Evolutionary conservation across 768 basidiomycete species (phyloP).

Genomic region (Panellus pusillus): DNA sequence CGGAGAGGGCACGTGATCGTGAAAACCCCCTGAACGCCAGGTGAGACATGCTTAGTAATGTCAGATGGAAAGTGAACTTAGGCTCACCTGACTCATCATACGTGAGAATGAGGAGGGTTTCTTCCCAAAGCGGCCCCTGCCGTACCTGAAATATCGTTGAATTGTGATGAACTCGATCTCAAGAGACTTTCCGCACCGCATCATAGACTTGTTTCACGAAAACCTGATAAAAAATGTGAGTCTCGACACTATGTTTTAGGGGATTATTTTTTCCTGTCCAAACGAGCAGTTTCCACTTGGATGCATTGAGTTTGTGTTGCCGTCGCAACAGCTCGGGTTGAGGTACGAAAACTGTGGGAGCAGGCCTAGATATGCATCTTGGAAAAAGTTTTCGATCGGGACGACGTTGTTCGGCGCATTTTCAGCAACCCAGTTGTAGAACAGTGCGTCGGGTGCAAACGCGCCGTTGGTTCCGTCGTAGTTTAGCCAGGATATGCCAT

Average conservation of each 20-base stretch:
- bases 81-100: slow-evolving; percentile 32
- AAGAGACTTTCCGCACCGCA: slow-evolving; percentile 22
- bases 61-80: too few relatives aligned
- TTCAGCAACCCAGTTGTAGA: slow-evolving; percentile 23
- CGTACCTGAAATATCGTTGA: too few relatives aligned
- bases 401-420: slow-evolving; percentile 24
- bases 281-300: slow-evolving; percentile 25
- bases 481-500: slow-evolving; percentile 28
- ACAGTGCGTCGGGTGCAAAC: slow-evolving; percentile 25
- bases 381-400: slow-evolving; percentile 30
- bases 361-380: slow-evolving; percentile 25
- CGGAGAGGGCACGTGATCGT: slow-evolving; percentile 34
- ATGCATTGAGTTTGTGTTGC: slow-evolving; percentile 26
- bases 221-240: not conserved
- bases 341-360: slow-evolving; percentile 31
- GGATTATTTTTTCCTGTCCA: slow-evolving; percentile 17
- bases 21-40: slow-evolving; percentile 27
- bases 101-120: slow-evolving; percentile 31
- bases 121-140: slow-evolving; percentile 28
- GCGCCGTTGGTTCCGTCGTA: slow-evolving; percentile 27
- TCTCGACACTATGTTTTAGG: too few relatives aligned
- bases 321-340: slow-evolving; percentile 27
- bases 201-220: slow-evolving; percentile 33
- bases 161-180: too few relatives aligned
- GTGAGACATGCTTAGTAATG: too few relatives aligned